Evolutionary conservation across 2,329 filamentous ascomycete genomes (phyloP), one percentile per base, ranked within the genome.

Genomic region (Neofusicoccum cordaticola): DNA sequence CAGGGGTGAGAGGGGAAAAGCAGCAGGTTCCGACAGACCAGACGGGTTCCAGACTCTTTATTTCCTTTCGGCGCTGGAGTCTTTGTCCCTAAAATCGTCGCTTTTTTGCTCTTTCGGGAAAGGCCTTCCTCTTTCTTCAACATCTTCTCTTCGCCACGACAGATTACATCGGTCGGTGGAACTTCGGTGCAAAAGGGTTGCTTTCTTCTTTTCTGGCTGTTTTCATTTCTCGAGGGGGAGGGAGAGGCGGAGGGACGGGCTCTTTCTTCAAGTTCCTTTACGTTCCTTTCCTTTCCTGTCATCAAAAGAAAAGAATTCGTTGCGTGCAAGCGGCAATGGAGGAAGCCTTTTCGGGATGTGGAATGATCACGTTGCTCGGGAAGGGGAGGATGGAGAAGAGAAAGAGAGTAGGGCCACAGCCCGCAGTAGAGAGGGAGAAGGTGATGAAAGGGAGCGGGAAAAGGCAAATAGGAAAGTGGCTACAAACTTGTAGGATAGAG

Each of bases 401-500:
- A 31, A 17, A 31, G n/a, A 42, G 44, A 31, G 11, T 6, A n/a
- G 12, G 48, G 5, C 22, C 22, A 41, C 34, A 58, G 19, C 2
- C 22, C 35, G 13, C 39, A 37, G 17, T 35, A 3, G 52, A 45
- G 41, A 45, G 35, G 41, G 34, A 41, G 8, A 7, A n/a, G 39
- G 22, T 22, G 22, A 22, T 22, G 22, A 45, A 13, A 17, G 11
- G 8, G 8, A 34, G 3, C 9, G n/a, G n/a, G 41, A 15, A 15
- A 13, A 34, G 11, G 5, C 9, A 13, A 4, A 6, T 9, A 1
- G 56, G 56, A 44, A 45, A 34, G 42, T 9, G 42, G 42, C n/a
- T 44, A n/a, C 27, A 31, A 11, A 12, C n/a, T 8, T 60, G 56
- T 60, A 60, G 56, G 56, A 60, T 60, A 60, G 56, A 60, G 41